Percentiles rank a stretch among this genome's conserved stretches.
Conservation (phyloP, 495 filamentous ascomycete genomes). For the Penicillium tannophilum region DNA sequence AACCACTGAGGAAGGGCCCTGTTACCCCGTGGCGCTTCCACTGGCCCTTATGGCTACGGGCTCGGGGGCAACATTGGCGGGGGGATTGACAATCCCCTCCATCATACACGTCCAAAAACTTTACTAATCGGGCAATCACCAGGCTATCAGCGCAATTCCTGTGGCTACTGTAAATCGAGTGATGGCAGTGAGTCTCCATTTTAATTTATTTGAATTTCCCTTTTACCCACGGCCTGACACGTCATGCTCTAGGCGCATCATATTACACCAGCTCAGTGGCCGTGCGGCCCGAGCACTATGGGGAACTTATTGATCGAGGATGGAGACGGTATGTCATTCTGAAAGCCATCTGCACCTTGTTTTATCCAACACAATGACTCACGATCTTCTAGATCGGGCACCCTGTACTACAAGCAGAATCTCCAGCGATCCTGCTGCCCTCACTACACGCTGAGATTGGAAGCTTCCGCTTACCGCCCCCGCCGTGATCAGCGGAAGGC, state of each 20-base stretch:
- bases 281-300: slow-evolving; percentile 74
- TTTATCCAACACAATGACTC: slow-evolving; percentile 14
- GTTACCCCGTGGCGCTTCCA: slow-evolving; percentile 44
- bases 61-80: slow-evolving; percentile 15
- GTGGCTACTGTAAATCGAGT: slow-evolving; percentile 59
- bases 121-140: slow-evolving; percentile 15
- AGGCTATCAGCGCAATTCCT: slow-evolving; percentile 55
- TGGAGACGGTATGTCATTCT: slow-evolving; percentile 73
- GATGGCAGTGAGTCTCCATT: slow-evolving; percentile 50
- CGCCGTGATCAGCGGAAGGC: slow-evolving; percentile 82
- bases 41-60: slow-evolving; percentile 30
- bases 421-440: slow-evolving; percentile 82
- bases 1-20: slow-evolving; percentile 41
- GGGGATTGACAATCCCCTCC: slow-evolving; percentile 10
- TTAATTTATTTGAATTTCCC: slow-evolving; percentile 3
- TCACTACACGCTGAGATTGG: slow-evolving; percentile 90
- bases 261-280: slow-evolving; percentile 75
- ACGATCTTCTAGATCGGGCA: slow-evolving; percentile 59
- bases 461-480: slow-evolving; percentile 69
- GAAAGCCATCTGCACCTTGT: neutral
- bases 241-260: slow-evolving; percentile 64
- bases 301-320: slow-evolving; percentile 78
- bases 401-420: slow-evolving; percentile 92
- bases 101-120: slow-evolving; percentile 7
- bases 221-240: slow-evolving; percentile 15